Evolutionary conservation across 768 basidiomycete species (phyloP).

Genomic region (Fomitopsis pulvina): DNA sequence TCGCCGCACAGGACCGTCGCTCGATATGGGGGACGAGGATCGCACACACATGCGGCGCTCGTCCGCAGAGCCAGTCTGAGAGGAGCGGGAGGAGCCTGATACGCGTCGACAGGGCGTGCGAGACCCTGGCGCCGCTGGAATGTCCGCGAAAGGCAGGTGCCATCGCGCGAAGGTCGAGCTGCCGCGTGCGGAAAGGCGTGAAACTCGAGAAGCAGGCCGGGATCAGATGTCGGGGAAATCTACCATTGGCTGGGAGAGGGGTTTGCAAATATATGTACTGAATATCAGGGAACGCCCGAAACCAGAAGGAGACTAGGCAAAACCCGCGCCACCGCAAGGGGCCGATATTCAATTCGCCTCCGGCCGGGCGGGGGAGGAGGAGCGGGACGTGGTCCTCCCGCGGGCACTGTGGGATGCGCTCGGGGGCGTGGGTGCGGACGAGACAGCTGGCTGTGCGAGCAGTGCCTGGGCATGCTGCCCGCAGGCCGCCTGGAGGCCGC

Average conservation of each 20-base stretch:
- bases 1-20: not conserved
- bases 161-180: not conserved
- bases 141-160: constrained; percentile 6
- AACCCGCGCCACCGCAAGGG: constrained; percentile 1
- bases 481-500: not conserved
- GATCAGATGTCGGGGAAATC: constrained; percentile 17
- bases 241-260: not conserved
- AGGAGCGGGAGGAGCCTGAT: not conserved
- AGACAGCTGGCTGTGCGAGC: too few species aligned
- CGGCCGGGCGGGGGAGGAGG: not conserved
- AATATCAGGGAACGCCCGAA: constrained; percentile 6
- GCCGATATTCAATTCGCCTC: not conserved
- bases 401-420: not conserved
- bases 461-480: too few species aligned
- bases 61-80: not conserved
- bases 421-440: too few species aligned
- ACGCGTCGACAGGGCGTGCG: not conserved
- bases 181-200: constrained; percentile 7
- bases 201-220: constrained; percentile 13
- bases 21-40: constrained; percentile 1
- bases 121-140: not conserved
- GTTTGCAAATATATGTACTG: not conserved
- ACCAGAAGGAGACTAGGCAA: constrained; percentile 10
- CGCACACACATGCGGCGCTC: not conserved
- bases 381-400: not conserved